A percentile compares a stretch with the other conserved stretches of the same genome.
These are phyloP conservation scores for Aspergillus sojae DNA, from an alignment of 2,329 filamentous ascomycete species.

Conservation along the genomic window DNA sequence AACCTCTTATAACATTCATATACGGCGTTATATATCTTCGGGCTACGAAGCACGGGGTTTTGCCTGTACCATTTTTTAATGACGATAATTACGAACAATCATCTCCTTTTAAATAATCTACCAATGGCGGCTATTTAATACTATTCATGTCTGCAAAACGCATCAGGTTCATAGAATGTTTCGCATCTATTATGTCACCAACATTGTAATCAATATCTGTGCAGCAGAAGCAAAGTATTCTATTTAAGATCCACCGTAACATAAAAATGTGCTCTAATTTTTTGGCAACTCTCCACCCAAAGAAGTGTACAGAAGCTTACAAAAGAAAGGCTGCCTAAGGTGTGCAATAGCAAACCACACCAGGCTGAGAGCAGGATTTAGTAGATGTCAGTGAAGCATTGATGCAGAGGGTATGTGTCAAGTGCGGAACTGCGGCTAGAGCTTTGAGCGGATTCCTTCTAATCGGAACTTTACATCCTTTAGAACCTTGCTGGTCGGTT, in stretches of 20 bases:
- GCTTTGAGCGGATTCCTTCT: constrained; percentile 85
- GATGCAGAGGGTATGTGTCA: background rate
- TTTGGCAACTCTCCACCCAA: background rate
- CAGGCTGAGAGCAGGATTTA: background rate
- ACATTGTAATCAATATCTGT: background rate
- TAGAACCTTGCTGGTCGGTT: constrained; percentile 81
- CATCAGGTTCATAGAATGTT: background rate
- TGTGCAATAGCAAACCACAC: background rate
- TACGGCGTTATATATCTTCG: background rate
- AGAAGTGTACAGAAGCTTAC: background rate
- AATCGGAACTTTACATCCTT: constrained; percentile 96
- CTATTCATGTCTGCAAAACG: background rate
- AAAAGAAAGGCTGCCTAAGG: background rate
- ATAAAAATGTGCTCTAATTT: background rate
- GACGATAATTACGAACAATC: background rate
- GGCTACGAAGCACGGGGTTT: background rate
- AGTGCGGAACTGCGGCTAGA: constrained; percentile 45
- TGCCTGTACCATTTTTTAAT: background rate
- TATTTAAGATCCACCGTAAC: background rate
- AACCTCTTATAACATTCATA: background rate
- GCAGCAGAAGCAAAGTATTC: constrained; percentile 4
- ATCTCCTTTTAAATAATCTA: background rate
- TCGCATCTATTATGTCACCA: background rate
- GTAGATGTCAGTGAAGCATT: background rate
- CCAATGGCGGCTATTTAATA: background rate